Evolutionary conservation across 1,139 yeast genomes (phyloP).

Genomic region (Blastobotrys persicus): DNA sequence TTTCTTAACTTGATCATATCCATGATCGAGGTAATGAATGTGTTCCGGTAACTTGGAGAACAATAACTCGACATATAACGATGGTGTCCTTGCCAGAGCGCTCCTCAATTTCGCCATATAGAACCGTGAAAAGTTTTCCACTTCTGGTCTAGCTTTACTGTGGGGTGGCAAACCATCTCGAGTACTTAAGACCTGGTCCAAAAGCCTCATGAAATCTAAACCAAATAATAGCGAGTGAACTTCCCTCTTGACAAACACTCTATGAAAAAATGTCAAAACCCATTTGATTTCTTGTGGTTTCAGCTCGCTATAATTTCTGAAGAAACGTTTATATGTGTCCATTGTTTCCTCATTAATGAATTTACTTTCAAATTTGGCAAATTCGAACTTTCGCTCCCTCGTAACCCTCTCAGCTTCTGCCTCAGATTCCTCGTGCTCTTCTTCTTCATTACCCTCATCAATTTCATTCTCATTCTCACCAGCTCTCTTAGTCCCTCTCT

Average conservation of each 20-base stretch:
- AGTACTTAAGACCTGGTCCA: constrained; percentile 47
- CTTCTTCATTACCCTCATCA: constrained; percentile 45
- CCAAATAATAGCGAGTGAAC: constrained; percentile 61
- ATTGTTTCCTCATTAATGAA: constrained; percentile 44
- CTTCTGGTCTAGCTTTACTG: constrained; percentile 51
- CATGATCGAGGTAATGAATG: constrained; percentile 45
- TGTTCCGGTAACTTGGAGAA: constrained; percentile 59
- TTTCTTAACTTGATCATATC: constrained; percentile 49
- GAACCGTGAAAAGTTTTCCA: constrained; percentile 64
- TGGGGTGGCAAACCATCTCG: constrained; percentile 36
- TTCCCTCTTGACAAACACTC: constrained; percentile 64
- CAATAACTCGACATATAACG: constrained; percentile 62
- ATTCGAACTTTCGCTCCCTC: constrained; percentile 54
- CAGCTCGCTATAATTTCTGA: constrained; percentile 60
- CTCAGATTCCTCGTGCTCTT: constrained; percentile 41
- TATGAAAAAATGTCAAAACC: constrained; percentile 63
- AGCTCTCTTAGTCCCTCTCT: constrained; percentile 20
- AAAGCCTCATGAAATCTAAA: constrained; percentile 65
- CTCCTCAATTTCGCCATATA: constrained; percentile 63
- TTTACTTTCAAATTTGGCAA: constrained; percentile 40
- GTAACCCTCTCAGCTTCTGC: constrained; percentile 38
- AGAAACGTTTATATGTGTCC: constrained; percentile 51
- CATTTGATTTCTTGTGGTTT: constrained; percentile 50
- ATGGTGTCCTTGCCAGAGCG: constrained; percentile 52
- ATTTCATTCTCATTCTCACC: constrained; percentile 45